Evolutionary conservation across 805 yeast species (phyloP).

Genomic region (Cyberlindnera nakhonratchasimensis): DNA sequence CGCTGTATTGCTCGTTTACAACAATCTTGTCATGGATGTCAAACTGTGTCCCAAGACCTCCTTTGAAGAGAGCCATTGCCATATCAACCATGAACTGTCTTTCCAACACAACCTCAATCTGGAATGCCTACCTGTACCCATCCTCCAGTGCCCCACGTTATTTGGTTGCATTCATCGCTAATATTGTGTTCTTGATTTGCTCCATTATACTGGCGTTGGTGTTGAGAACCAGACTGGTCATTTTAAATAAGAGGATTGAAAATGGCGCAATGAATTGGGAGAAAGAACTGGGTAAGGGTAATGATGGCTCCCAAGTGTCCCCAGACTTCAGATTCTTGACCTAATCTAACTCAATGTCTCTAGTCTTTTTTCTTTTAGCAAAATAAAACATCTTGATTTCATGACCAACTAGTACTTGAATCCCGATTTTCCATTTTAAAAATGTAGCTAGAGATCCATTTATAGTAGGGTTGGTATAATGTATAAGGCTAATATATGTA

Average conservation of each 20-base stretch:
- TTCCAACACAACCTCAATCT: slow-evolving; percentile 53
- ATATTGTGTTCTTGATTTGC: slow-evolving; percentile 43
- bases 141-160: slow-evolving; percentile 43
- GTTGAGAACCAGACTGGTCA: slow-evolving; percentile 36
- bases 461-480: too few relatives aligned
- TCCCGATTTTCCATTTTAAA: too few relatives aligned
- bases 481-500: too few relatives aligned
- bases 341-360: slow-evolving; percentile 8
- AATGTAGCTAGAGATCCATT: too few relatives aligned
- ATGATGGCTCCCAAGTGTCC: slow-evolving; percentile 39
- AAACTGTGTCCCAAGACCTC: slow-evolving; percentile 54
- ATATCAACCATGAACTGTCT: slow-evolving; percentile 54
- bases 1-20: slow-evolving; percentile 51
- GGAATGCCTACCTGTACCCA: slow-evolving; percentile 53
- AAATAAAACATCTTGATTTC: too few relatives aligned
- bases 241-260: slow-evolving; percentile 40
- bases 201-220: slow-evolving; percentile 39
- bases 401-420: too few relatives aligned
- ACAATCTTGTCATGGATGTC: slow-evolving; percentile 54
- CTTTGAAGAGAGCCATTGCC: slow-evolving; percentile 56
- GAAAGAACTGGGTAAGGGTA: slow-evolving; percentile 40
- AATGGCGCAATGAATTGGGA: slow-evolving; percentile 49
- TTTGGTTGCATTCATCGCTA: slow-evolving; percentile 44
- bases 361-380: too few relatives aligned
- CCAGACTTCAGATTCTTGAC: slow-evolving; percentile 41